Evolutionary conservation across 768 basidiomycete genomes (phyloP).

Genomic region (Leccinum arenicola): DNA sequence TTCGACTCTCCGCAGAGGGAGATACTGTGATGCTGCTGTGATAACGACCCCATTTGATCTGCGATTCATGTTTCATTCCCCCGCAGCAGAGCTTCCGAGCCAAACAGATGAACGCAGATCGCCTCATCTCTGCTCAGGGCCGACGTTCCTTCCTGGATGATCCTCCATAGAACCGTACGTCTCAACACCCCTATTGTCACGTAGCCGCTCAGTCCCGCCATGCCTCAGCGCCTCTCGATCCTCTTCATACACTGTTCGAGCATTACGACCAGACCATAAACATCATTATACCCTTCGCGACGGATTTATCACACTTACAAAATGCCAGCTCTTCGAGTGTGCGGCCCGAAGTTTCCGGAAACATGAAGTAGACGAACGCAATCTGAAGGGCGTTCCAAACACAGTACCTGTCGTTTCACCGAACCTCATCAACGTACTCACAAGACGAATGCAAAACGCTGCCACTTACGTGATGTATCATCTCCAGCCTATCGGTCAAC

Average conservation of each 20-base stretch:
- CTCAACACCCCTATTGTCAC: background rate
- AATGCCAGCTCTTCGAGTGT: background rate
- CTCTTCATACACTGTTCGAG: background rate
- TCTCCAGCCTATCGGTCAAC: background rate
- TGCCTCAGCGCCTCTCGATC: background rate
- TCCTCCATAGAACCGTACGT: background rate
- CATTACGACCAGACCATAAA: background rate
- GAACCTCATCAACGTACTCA: background rate
- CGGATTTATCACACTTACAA: background rate
- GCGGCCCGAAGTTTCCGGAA: background rate
- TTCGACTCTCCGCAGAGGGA: too few relatives aligned
- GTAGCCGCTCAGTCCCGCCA: background rate
- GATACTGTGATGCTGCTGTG: too few relatives aligned
- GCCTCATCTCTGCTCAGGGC: too few relatives aligned
- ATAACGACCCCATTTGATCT: too few relatives aligned
- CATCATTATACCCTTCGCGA: background rate
- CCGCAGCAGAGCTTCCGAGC: too few relatives aligned
- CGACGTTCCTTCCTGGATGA: too few relatives aligned
- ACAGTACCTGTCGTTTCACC: background rate
- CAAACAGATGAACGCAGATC: too few relatives aligned
- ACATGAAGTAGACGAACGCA: background rate
- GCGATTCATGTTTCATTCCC: too few relatives aligned
- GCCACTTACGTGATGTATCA: background rate
- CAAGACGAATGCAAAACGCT: background rate
- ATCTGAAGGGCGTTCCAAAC: background rate